Evolutionary conservation across 2,329 filamentous ascomycete species (phyloP).

Genomic region (Arthrinium phaeospermum): DNA sequence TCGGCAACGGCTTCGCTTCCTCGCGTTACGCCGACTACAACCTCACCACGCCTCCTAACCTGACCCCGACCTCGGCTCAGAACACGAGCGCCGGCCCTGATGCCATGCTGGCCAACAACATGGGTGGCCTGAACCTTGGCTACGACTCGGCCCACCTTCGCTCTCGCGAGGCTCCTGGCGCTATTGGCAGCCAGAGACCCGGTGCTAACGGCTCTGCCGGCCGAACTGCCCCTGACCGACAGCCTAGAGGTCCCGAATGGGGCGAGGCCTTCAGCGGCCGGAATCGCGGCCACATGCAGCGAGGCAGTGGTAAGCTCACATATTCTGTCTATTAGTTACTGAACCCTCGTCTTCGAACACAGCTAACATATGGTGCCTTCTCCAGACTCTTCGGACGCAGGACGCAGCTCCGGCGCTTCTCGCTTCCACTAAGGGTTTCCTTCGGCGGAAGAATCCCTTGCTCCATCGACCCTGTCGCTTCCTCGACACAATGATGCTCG

Average conservation of each 20-base stretch:
- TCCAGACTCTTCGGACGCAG: slow-evolving; percentile 41
- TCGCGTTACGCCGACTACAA: slow-evolving; percentile 40
- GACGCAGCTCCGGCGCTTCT: slow-evolving; percentile 38
- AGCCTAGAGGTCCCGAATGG: slow-evolving; percentile 70
- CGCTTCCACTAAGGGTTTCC: slow-evolving; percentile 36
- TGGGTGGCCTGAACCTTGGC: slow-evolving; percentile 55
- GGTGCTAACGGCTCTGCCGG: slow-evolving; percentile 50
- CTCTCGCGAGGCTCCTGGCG: slow-evolving; percentile 59
- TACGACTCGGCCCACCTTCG: slow-evolving; percentile 52
- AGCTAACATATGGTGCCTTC: slow-evolving; percentile 15
- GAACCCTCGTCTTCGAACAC: neutral
- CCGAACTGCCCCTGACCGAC: slow-evolving; percentile 61
- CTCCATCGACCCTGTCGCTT: slow-evolving; percentile 4
- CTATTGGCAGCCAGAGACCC: slow-evolving; percentile 70
- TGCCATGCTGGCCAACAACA: slow-evolving; percentile 39
- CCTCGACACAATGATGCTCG: slow-evolving; percentile 29
- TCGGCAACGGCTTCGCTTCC: slow-evolving; percentile 53
- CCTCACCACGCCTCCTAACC: slow-evolving; percentile 40
- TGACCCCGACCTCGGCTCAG: slow-evolving; percentile 42
- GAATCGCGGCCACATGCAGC: slow-evolving; percentile 64
- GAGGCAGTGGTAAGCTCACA: slow-evolving; percentile 61
- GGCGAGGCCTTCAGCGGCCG: slow-evolving; percentile 60
- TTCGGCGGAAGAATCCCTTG: neutral
- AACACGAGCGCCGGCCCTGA: slow-evolving; percentile 40
- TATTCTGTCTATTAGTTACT: slow-evolving; percentile 9